Percentiles rank a stretch among this genome's conserved stretches.
Conservation (phyloP, 768 basidiomycete genomes). For the Galerina marginata region DNA sequence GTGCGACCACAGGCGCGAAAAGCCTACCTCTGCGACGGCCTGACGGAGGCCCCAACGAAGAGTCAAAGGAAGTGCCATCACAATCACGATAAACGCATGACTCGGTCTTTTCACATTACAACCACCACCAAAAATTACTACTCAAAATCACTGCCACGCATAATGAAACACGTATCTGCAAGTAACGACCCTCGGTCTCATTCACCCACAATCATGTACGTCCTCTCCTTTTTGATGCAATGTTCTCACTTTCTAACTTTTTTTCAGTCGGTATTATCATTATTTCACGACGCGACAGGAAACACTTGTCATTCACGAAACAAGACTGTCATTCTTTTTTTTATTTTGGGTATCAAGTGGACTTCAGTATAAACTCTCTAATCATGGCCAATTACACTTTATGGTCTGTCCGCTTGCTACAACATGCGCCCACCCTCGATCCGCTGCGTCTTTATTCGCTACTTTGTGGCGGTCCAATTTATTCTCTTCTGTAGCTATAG, state of each 20-base stretch:
- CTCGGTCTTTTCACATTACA: constrained; percentile 16
- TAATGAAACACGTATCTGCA: constrained; percentile 28
- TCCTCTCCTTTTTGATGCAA: neutral
- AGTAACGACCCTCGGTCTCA: constrained; percentile 19
- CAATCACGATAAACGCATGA: constrained; percentile 35
- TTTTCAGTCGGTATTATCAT: constrained; percentile 14
- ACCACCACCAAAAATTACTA: constrained; percentile 3
- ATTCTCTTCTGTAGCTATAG: constrained; percentile 40
- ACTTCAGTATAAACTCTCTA: constrained; percentile 16
- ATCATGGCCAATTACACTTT: neutral
- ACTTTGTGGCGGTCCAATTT: constrained; percentile 14
- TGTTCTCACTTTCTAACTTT: constrained; percentile 17
- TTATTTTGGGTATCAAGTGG: constrained; percentile 25
- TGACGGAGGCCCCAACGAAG: neutral
- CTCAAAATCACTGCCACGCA: constrained; percentile 20
- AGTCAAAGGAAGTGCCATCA: constrained; percentile 18
- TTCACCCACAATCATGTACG: constrained; percentile 28
- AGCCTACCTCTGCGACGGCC: neutral
- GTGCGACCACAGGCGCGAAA: constrained; percentile 1
- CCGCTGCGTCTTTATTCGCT: constrained; percentile 14
- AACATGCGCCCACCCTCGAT: constrained; percentile 11
- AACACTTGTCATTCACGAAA: constrained; percentile 58
- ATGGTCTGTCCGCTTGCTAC: constrained; percentile 8
- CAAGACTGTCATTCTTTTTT: constrained; percentile 48
- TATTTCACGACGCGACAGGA: constrained; percentile 36